phyloP scores from a whole-genome alignment of 2,329 filamentous ascomycete genomes.

The Curvularia eragrostidis region DNA sequence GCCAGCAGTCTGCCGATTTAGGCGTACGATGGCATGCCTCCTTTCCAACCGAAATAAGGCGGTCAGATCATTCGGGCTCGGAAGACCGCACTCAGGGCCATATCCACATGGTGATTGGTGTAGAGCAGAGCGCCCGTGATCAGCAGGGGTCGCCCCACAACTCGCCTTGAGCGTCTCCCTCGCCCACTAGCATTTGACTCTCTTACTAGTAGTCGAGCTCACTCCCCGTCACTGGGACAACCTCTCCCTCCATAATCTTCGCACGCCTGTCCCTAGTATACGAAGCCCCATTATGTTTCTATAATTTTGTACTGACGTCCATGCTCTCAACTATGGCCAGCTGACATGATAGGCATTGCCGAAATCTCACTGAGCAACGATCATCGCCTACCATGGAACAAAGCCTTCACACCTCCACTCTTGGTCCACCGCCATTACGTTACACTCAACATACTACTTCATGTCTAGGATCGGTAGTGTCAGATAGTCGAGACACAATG shows the following conservation, averaged over 20 bases:
- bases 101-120: conserved; percentile 14
- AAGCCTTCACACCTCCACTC: conserved; percentile 7
- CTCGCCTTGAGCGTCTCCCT: background rate
- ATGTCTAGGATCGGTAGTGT: background rate
- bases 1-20: conserved; percentile 21
- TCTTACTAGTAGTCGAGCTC: background rate
- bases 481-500: background rate
- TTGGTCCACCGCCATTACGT: conserved; percentile 4
- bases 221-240: background rate
- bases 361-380: background rate
- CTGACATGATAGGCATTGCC: background rate
- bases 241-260: background rate
- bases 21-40: conserved; percentile 19
- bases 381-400: background rate
- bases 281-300: background rate
- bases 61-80: conserved; percentile 17
- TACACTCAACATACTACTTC: background rate
- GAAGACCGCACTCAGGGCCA: conserved; percentile 4
- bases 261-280: background rate
- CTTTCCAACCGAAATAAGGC: conserved; percentile 24
- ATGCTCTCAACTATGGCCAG: background rate
- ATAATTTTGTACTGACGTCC: background rate
- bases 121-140: background rate
- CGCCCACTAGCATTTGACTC: background rate
- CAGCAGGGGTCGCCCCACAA: conserved; percentile 7